phyloP scores from a whole-genome alignment of 2,329 filamentous ascomycete genomes.

The Alternaria novae-zelandiae region DNA sequence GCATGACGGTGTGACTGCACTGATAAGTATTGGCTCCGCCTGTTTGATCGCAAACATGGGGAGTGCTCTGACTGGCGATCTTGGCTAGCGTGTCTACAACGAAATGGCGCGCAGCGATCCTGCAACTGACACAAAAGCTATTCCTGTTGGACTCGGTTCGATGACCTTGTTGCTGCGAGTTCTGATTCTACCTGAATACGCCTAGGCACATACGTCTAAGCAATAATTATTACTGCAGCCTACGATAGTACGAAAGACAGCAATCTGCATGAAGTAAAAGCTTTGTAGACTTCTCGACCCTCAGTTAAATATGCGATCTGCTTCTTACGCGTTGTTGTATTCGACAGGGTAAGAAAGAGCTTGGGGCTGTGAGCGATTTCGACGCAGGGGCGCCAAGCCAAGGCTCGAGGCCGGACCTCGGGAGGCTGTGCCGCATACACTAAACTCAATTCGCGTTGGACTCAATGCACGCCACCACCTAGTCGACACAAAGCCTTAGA shows the following conservation, averaged over 20 bases:
- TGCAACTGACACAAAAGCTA: background rate
- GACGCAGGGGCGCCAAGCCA: background rate
- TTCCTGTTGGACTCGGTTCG: background rate
- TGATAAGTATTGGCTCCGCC: background rate
- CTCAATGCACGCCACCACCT: background rate
- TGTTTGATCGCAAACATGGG: background rate
- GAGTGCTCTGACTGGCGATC: background rate
- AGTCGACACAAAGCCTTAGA: background rate
- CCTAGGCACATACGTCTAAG: background rate
- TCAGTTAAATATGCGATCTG: background rate
- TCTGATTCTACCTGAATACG: background rate
- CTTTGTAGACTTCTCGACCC: background rate
- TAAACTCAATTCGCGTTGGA: slow-evolving; percentile 4
- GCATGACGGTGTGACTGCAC: background rate
- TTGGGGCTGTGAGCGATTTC: background rate
- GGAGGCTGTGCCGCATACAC: background rate
- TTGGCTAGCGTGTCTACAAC: background rate
- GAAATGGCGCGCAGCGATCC: background rate
- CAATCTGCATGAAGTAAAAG: background rate
- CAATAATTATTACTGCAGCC: background rate
- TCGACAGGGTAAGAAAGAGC: background rate
- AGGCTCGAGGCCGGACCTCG: background rate
- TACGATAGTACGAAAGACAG: background rate
- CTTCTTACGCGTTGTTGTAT: background rate
- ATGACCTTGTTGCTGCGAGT: background rate